Evolutionary conservation across 352 stramenopile species (phyloP).

Genomic region (Phytophthora sansomeana): DNA sequence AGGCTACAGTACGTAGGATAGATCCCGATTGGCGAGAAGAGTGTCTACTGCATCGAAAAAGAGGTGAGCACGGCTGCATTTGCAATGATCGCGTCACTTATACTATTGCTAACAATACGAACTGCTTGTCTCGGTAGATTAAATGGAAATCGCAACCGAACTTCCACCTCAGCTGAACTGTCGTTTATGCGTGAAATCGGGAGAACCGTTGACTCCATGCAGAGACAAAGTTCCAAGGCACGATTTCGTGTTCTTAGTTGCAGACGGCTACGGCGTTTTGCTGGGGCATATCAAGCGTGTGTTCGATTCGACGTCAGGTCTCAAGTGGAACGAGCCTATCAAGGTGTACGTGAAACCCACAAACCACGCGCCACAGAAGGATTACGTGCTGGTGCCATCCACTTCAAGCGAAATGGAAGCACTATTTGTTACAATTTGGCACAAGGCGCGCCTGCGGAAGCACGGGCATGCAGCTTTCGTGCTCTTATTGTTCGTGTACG

Average conservation of each 20-base stretch:
- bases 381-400: not conserved
- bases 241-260: slow-evolving; percentile 12
- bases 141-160: too few species aligned
- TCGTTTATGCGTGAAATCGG: slow-evolving; percentile 3
- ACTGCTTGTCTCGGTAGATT: too few species aligned
- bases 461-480: slow-evolving; percentile 3
- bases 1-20: too few species aligned
- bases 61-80: too few species aligned
- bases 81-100: too few species aligned
- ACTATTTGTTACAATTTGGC: not conserved
- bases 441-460: slow-evolving; percentile 3
- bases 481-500: slow-evolving; percentile 1
- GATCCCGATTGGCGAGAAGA: too few species aligned
- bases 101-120: too few species aligned
- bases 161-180: slow-evolving; percentile 5
- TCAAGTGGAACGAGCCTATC: too few species aligned
- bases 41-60: too few species aligned
- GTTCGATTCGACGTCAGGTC: too few species aligned
- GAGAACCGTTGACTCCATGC: not conserved
- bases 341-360: slow-evolving; percentile 2
- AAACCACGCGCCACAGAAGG: slow-evolving; percentile 8
- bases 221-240: not conserved
- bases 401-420: not conserved
- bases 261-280: not conserved
- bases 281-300: slow-evolving; percentile 1